These are phyloP conservation scores for Pythium phragmitis DNA, from an alignment of 352 stramenopile species.

Conservation along the genomic window DNA sequence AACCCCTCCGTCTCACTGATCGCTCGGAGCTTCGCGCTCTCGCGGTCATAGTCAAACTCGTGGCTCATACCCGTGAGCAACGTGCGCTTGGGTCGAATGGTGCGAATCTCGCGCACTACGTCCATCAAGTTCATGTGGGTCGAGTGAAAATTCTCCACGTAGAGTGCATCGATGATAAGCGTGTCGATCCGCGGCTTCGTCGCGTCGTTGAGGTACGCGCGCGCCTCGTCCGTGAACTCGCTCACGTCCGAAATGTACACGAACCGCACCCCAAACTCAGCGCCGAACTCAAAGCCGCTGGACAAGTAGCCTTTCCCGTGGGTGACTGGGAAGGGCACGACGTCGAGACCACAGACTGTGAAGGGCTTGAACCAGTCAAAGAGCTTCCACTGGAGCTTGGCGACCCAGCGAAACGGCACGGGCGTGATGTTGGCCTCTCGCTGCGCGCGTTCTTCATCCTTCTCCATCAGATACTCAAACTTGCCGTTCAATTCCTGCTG, in stretches of 20 bases:
- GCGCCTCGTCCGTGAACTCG: slow-evolving; percentile 60
- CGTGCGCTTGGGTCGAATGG: slow-evolving; percentile 65
- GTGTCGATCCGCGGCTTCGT: slow-evolving; percentile 64
- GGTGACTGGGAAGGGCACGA: slow-evolving; percentile 76
- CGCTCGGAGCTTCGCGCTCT: slow-evolving; percentile 43
- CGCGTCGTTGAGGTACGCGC: slow-evolving; percentile 52
- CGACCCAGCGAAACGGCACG: slow-evolving; percentile 72
- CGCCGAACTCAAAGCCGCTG: slow-evolving; percentile 80
- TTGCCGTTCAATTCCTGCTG: slow-evolving; percentile 56
- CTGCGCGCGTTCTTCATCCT: slow-evolving; percentile 19
- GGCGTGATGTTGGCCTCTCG: slow-evolving; percentile 21
- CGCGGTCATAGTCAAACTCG: slow-evolving; percentile 71
- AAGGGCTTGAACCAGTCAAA: slow-evolving; percentile 61
- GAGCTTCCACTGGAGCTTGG: slow-evolving; percentile 63
- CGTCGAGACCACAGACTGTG: slow-evolving; percentile 38
- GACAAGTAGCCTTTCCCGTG: slow-evolving; percentile 80
- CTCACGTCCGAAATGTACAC: slow-evolving; percentile 91
- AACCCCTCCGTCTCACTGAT: slow-evolving; percentile 58
- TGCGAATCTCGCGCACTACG: slow-evolving; percentile 59
- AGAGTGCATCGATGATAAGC: slow-evolving; percentile 82
- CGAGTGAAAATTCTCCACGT: slow-evolving; percentile 69
- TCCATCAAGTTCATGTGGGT: slow-evolving; percentile 87
- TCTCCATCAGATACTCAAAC: slow-evolving; percentile 81
- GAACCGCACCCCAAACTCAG: slow-evolving; percentile 60
- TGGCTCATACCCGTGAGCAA: slow-evolving; percentile 87